Evolutionary conservation across 1,284 basidiomycete genomes (phyloP).

Genomic region (Rugosomyces carneus): DNA sequence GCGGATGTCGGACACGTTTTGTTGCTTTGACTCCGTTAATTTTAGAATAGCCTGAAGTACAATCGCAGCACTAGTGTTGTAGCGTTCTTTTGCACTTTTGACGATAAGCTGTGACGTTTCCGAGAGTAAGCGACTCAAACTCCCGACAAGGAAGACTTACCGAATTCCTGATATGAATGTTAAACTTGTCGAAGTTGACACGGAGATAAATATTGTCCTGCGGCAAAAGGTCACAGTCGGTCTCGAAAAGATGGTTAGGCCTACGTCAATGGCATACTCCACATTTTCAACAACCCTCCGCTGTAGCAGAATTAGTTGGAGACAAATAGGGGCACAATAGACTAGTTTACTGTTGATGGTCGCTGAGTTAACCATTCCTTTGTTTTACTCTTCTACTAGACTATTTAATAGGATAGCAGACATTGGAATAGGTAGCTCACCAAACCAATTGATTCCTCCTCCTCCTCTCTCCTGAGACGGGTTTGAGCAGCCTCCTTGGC

Average conservation of each 20-base stretch:
- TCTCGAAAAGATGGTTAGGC: slow-evolving; percentile 19
- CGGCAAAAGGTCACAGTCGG: slow-evolving; percentile 3
- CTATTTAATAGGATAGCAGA: slow-evolving; percentile 12
- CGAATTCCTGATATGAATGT: slow-evolving; percentile 83
- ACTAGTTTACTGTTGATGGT: slow-evolving; percentile 42
- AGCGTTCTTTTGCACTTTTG: slow-evolving; percentile 69
- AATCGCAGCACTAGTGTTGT: slow-evolving; percentile 65
- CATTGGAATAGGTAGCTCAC: slow-evolving; percentile 35
- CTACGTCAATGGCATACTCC: slow-evolving; percentile 62
- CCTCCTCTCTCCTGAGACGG: slow-evolving; percentile 61
- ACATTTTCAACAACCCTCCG: slow-evolving; percentile 44
- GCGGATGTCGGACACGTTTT: slow-evolving; percentile 50
- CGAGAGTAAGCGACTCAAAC: slow-evolving; percentile 7
- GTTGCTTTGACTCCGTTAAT: slow-evolving; percentile 61
- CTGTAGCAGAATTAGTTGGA: slow-evolving; percentile 27
- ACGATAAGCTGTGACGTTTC: slow-evolving; percentile 58
- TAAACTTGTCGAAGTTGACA: slow-evolving; percentile 86
- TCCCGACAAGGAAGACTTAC: slow-evolving; percentile 33
- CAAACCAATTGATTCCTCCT: slow-evolving; percentile 64
- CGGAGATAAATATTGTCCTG: slow-evolving; percentile 75
- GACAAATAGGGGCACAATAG: background rate
- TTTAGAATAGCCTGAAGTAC: slow-evolving; percentile 71
- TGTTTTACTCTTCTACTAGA: slow-evolving; percentile 55
- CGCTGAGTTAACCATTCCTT: slow-evolving; percentile 43
- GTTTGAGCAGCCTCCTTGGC: slow-evolving; percentile 59